Evolutionary conservation across 306 rosid species (phyloP), one percentile per base, ranked within the genome.

Genomic region (Ceratonia siliqua): DNA sequence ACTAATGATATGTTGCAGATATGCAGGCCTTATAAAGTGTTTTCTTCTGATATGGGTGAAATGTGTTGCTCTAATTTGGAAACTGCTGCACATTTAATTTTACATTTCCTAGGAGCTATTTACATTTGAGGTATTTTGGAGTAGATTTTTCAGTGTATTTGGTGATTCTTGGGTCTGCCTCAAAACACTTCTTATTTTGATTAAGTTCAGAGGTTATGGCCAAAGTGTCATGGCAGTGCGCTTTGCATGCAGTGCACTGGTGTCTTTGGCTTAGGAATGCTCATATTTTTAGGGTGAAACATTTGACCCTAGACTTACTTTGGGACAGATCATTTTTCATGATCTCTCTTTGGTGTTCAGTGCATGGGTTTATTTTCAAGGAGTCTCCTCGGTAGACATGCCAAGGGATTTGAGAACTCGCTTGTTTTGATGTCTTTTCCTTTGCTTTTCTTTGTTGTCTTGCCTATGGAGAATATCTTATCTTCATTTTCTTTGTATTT

Each of bases 1-100:
- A 56, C 42, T 58, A 53, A 17, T 7, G 42, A 12, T 45, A 2
- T 62, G 67, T 11, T 71, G 73, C 17, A 53, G 41, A 72, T 78
- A 22, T 18, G 11, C 18, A 49, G 55, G 55, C 55, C 7, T 18
- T 0, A 18, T 11, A 49, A 43, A 17, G 25, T 11, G 18, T 49
- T 18, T 11, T 17, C 25, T 18, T 1, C 22, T 49, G 4, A 1
- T 49, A 6, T 49, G 11, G 17, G 25, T 49, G 55, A 6, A 49
- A 17, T 49, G 55, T 18, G 4, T 17, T 49, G 55, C 25, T 46
- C 1, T 15, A n/a, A 15, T 46, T 4, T 46, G 2, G 21, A 46
- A 46, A 46, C 52, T 46, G 3, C 52, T 46, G 52, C 21, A 46
- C 52, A 15, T 14, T n/a, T 46, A 46, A 15, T 4, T 46, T 5